Percentiles rank a stretch among this genome's conserved stretches.
Evolutionary conservation across 148 eudicot species (phyloP).

Genomic region (Amaranthus hypochondriacus): DNA sequence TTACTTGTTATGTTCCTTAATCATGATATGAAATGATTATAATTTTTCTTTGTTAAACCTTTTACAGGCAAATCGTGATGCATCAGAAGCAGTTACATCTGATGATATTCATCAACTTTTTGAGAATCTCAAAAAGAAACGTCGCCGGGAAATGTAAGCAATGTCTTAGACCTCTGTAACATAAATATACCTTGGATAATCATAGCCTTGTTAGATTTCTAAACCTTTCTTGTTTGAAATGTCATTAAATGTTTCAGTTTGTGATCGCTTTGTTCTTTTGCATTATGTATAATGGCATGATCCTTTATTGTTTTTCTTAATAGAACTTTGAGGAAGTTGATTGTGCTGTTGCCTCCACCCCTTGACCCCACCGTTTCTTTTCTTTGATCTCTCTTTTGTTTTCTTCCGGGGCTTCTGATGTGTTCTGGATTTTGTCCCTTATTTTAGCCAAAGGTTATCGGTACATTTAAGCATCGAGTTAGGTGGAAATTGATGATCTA

Average conservation of each 20-base stretch:
- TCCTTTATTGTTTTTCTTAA: constrained; percentile 8
- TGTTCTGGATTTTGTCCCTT: not conserved
- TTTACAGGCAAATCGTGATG: constrained; percentile 62
- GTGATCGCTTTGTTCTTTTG: constrained; percentile 4
- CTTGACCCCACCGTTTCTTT: not conserved
- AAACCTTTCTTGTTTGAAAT: constrained; percentile 11
- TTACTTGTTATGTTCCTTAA: not conserved
- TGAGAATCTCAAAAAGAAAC: constrained; percentile 86
- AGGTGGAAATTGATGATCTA: not conserved
- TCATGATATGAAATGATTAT: not conserved
- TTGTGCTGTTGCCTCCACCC: not conserved
- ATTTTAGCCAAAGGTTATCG: not conserved
- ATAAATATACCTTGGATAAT: not conserved
- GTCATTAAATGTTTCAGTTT: not conserved
- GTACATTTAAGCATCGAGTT: not conserved
- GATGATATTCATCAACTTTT: constrained; percentile 75
- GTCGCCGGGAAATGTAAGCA: constrained; percentile 42
- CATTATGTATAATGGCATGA: constrained; percentile 13
- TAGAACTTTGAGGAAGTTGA: constrained; percentile 2
- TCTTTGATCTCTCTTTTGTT: not conserved
- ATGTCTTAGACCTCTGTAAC: constrained; percentile 14
- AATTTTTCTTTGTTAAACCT: not conserved
- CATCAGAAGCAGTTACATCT: constrained; percentile 69
- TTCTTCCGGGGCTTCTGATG: not conserved
- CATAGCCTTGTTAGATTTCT: not conserved